A percentile compares a stretch with the other conserved stretches of the same genome.
phyloP scores from a whole-genome alignment of 805 yeast species.

The Brettanomyces bruxellensis region DNA sequence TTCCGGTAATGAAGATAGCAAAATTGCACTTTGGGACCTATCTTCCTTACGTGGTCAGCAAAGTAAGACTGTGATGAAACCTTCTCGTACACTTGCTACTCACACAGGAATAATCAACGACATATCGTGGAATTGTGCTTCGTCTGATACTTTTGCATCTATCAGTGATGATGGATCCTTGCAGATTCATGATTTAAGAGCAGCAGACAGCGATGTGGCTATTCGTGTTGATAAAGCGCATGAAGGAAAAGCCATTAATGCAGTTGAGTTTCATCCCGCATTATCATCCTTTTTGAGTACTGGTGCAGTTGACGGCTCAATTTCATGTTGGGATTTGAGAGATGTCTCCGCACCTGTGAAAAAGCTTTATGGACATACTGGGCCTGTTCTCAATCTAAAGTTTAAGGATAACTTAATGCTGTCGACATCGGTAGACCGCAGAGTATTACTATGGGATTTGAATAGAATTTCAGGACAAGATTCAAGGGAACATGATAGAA shows the following conservation, averaged over 20 bases:
- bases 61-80: conserved; percentile 21
- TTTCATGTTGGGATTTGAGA: conserved; percentile 69
- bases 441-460: conserved; percentile 72
- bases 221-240: conserved; percentile 42
- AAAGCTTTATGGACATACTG: conserved; percentile 58
- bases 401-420: conserved; percentile 43
- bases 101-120: conserved; percentile 61
- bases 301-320: conserved; percentile 69
- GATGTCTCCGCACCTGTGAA: conserved; percentile 50
- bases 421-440: conserved; percentile 55
- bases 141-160: conserved; percentile 48
- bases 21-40: conserved; percentile 66
- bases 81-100: conserved; percentile 37
- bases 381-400: conserved; percentile 44
- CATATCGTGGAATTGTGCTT: conserved; percentile 44
- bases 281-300: conserved; percentile 54
- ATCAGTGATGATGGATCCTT: conserved; percentile 61
- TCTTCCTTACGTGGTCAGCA: not conserved
- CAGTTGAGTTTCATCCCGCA: conserved; percentile 57
- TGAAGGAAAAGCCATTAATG: conserved; percentile 49
- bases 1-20: conserved; percentile 59
- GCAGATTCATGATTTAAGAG: conserved; percentile 52
- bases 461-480: conserved; percentile 44
- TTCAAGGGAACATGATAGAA: conserved; percentile 44
- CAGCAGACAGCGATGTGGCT: conserved; percentile 19